Percentiles rank a stretch among this genome's conserved stretches.
Conservation (phyloP, 129 eudicot genomes). For the Smallanthus sonchifolius region DNA sequence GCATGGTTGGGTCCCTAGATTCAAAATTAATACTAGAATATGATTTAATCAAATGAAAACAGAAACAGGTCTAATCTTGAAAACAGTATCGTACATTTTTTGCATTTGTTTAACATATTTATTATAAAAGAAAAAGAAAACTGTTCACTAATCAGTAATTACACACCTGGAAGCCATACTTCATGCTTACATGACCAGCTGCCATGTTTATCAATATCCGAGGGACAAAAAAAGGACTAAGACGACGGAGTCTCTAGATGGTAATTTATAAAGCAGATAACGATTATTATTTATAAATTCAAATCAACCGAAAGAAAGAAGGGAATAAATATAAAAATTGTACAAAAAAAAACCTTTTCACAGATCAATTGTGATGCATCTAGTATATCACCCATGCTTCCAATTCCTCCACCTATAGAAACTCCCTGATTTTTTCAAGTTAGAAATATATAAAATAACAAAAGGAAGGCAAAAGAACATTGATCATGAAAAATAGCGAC, state of each 20-base stretch:
- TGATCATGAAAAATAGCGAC: neutral
- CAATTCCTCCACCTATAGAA: slow-evolving; percentile 95
- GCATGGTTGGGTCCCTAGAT: slow-evolving; percentile 99
- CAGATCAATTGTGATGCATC: slow-evolving; percentile 91
- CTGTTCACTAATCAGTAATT: neutral
- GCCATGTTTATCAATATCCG: slow-evolving; percentile 97
- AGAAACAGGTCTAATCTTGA: neutral
- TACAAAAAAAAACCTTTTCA: slow-evolving; percentile 60
- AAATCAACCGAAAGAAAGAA: neutral
- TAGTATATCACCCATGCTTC: slow-evolving; percentile 83
- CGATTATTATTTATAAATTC: neutral
- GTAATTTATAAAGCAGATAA: neutral
- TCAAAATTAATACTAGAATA: slow-evolving; percentile 43
- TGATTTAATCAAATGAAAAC: slow-evolving; percentile 21
- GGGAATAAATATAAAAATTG: neutral
- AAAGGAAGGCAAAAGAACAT: slow-evolving; percentile 7
- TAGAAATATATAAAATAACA: slow-evolving; percentile 20
- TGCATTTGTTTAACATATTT: neutral
- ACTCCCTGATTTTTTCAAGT: slow-evolving; percentile 75
- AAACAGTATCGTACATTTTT: slow-evolving; percentile 1
- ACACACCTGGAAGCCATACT: slow-evolving; percentile 93
- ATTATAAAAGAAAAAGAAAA: neutral
- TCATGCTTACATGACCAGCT: slow-evolving; percentile 99
- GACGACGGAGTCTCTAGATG: slow-evolving; percentile 68
- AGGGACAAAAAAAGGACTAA: slow-evolving; percentile 94